Percentiles rank a stretch among this genome's conserved stretches.
phyloP scores from a whole-genome alignment of 192 early-diverging fungal genomes.

The Backusella mclennaniae region DNA sequence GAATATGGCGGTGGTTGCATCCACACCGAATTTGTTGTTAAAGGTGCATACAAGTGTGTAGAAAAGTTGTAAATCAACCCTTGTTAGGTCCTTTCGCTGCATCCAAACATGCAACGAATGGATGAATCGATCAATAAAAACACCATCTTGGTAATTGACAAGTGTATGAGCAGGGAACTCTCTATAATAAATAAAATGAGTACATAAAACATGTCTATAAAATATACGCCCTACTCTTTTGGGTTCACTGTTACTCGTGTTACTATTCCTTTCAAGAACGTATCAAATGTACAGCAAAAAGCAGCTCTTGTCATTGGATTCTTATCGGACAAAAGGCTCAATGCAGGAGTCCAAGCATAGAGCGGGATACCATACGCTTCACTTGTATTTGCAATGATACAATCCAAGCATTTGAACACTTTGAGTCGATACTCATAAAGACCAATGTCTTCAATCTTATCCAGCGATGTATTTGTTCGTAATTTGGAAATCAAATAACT shows the following conservation, averaged over 20 bases:
- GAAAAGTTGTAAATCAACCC: conserved; percentile 3
- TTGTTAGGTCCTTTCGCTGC: conserved; percentile 1
- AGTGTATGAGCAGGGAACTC: conserved; percentile 5
- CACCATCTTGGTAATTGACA: conserved; percentile 16
- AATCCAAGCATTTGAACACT: conserved; percentile 43
- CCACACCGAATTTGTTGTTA: conserved; percentile 19
- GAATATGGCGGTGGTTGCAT: conserved; percentile 21
- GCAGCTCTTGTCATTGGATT: conserved; percentile 23
- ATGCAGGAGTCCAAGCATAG: conserved; percentile 19
- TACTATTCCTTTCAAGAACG: not conserved
- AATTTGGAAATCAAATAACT: conserved; percentile 48
- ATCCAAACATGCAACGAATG: conserved; percentile 21
- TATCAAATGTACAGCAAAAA: conserved; percentile 13
- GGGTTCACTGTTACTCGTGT: not conserved
- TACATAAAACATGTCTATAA: too few species aligned
- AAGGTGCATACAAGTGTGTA: conserved; percentile 15
- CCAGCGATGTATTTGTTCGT: conserved; percentile 22
- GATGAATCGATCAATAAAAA: conserved; percentile 21
- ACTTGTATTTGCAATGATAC: not conserved
- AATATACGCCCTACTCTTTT: not conserved
- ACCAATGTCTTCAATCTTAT: conserved; percentile 38
- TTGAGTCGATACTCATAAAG: conserved; percentile 35
- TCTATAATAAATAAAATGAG: not conserved
- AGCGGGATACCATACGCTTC: not conserved
- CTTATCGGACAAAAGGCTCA: conserved; percentile 17